Evolutionary conservation across 805 yeast species (phyloP).

Genomic region (Kuraishia hungarica): DNA sequence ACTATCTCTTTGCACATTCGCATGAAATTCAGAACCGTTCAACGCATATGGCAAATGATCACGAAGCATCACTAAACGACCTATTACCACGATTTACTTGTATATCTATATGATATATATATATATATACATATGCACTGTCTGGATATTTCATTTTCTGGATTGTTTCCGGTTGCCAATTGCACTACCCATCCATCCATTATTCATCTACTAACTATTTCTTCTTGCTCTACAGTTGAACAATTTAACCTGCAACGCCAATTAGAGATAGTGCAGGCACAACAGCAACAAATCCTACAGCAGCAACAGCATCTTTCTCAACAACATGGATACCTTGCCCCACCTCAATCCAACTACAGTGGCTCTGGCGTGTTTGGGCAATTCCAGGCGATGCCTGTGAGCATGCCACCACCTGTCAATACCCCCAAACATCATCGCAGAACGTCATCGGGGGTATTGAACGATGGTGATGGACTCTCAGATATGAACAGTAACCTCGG

Average conservation of each 20-base stretch:
- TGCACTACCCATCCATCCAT: background rate
- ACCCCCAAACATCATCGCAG: conserved; percentile 21
- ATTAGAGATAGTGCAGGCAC: conserved; percentile 83
- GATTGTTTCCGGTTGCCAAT: no score
- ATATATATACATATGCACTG: no score
- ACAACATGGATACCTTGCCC: conserved; percentile 12
- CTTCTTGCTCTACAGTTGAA: conserved; percentile 41
- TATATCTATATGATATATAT: no score
- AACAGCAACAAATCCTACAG: conserved; percentile 81
- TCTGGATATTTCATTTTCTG: no score
- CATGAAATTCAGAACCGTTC: background rate
- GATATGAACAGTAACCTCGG: conserved; percentile 3
- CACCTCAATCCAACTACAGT: conserved; percentile 9
- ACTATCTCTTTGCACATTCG: background rate
- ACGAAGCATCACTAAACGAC: no score
- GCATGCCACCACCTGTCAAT: conserved; percentile 6
- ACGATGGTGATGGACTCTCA: background rate
- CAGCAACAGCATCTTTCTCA: conserved; percentile 44
- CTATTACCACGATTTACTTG: no score
- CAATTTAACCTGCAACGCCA: conserved; percentile 87
- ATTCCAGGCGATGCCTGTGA: conserved; percentile 11
- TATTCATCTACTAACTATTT: conserved; percentile 8
- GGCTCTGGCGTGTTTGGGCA: conserved; percentile 3
- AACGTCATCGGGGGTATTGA: conserved; percentile 16
- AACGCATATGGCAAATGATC: no score